These are phyloP conservation scores for Jacaranda copaia DNA, from an alignment of 257 asterid genomes.

Conservation along the genomic window DNA sequence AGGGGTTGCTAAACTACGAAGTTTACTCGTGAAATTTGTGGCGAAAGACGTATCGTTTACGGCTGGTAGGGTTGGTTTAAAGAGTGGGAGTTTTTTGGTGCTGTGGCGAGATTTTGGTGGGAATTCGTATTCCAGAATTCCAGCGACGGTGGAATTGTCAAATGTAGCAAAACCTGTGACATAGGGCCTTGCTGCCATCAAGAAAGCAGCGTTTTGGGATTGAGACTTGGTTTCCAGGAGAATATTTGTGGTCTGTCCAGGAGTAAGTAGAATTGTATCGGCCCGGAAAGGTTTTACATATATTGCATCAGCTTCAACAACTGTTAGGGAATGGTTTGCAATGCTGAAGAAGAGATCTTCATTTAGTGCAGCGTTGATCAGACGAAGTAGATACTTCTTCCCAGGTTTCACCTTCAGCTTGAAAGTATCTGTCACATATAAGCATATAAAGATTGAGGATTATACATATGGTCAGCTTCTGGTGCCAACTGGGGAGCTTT, in stretches of 20 bases:
- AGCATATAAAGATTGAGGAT: background rate
- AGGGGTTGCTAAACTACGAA: slow-evolving; percentile 54
- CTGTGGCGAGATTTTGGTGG: slow-evolving; percentile 2
- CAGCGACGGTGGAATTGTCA: slow-evolving; percentile 65
- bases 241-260: slow-evolving; percentile 67
- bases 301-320: slow-evolving; percentile 59
- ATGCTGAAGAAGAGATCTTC: slow-evolving; percentile 67
- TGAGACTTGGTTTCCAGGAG: slow-evolving; percentile 52
- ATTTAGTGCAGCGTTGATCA: slow-evolving; percentile 72
- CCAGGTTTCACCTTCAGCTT: slow-evolving; percentile 61
- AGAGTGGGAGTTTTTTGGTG: slow-evolving; percentile 43
- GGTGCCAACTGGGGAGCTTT: background rate
- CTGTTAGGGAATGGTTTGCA: slow-evolving; percentile 58
- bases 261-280: slow-evolving; percentile 52
- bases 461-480: background rate
- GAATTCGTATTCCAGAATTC: slow-evolving; percentile 53
- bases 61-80: slow-evolving; percentile 52
- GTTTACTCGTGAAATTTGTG: slow-evolving; percentile 43
- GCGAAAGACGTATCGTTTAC: slow-evolving; percentile 60
- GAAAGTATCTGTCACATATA: slow-evolving; percentile 49
- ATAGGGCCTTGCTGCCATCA: slow-evolving; percentile 63
- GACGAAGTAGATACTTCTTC: slow-evolving; percentile 67
- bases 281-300: slow-evolving; percentile 61
- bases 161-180: slow-evolving; percentile 63
- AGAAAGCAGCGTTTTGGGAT: slow-evolving; percentile 52